These are phyloP conservation scores for Pseudogymnoascus sp. DNA, from an alignment of 2,329 filamentous ascomycete species.

Conservation along the genomic window DNA sequence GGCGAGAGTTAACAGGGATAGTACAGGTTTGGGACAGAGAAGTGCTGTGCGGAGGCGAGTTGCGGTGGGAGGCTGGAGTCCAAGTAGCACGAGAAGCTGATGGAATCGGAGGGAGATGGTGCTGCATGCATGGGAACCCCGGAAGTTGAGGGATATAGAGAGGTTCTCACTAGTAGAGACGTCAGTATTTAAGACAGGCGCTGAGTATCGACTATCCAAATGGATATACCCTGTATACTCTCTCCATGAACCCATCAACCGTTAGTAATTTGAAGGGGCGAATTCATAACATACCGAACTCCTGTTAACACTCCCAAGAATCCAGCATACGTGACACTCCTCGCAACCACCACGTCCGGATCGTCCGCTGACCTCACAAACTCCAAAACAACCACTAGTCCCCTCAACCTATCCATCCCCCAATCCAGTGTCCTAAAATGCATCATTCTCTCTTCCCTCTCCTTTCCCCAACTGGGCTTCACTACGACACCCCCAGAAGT, in stretches of 20 bases:
- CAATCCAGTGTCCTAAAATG: slow-evolving; percentile 48
- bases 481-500: slow-evolving; percentile 46
- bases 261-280: neutral
- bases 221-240: neutral
- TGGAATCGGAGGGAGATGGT: slow-evolving; percentile 38
- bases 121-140: slow-evolving; percentile 39
- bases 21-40: slow-evolving; percentile 15
- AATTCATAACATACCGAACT: slow-evolving; percentile 31
- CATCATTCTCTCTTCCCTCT: slow-evolving; percentile 33
- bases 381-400: slow-evolving; percentile 33
- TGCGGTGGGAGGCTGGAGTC: slow-evolving; percentile 44
- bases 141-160: slow-evolving; percentile 44
- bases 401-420: slow-evolving; percentile 37
- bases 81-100: slow-evolving; percentile 45
- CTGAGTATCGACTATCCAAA: neutral
- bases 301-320: slow-evolving; percentile 45
- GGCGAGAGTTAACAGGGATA: slow-evolving; percentile 16
- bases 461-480: slow-evolving; percentile 14
- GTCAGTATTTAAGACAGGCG: neutral
- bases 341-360: slow-evolving; percentile 35
- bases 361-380: slow-evolving; percentile 29
- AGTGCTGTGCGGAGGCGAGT: slow-evolving; percentile 38
- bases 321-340: slow-evolving; percentile 43
- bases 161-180: slow-evolving; percentile 29
- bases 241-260: neutral